Percentiles rank a stretch among this genome's conserved stretches.
Conservation (phyloP, 495 filamentous ascomycete genomes). For the Hypoxylon perforatum region DNA sequence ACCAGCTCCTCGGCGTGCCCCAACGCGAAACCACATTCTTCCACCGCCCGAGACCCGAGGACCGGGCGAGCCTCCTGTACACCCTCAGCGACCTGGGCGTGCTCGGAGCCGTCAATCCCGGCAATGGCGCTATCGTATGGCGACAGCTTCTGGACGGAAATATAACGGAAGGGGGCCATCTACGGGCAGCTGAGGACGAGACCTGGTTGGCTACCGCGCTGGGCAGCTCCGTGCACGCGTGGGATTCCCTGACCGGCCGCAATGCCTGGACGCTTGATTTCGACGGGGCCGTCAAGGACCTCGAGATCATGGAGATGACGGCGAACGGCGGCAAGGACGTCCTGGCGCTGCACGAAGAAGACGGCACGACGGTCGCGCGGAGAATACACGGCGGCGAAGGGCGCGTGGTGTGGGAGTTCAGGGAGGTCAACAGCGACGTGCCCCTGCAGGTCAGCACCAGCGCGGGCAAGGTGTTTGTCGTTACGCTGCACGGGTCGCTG, state of each 20-base stretch:
- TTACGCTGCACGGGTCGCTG: constrained; percentile 75
- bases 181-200: constrained; percentile 78
- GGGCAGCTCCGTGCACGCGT: constrained; percentile 75
- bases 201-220: constrained; percentile 77
- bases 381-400: constrained; percentile 79
- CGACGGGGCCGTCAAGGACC: constrained; percentile 70
- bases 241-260: constrained; percentile 84
- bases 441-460: constrained; percentile 85
- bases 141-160: constrained; percentile 70
- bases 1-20: constrained; percentile 85
- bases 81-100: constrained; percentile 85
- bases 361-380: constrained; percentile 67
- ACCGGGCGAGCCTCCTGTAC: constrained; percentile 90
- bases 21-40: constrained; percentile 90
- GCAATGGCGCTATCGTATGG: constrained; percentile 86
- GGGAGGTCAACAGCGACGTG: constrained; percentile 72
- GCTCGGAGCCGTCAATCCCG: constrained; percentile 89
- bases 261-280: constrained; percentile 76
- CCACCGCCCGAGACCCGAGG: constrained; percentile 81
- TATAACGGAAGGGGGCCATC: constrained; percentile 59
- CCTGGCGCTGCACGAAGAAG: constrained; percentile 73
- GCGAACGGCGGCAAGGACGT: constrained; percentile 75
- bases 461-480: constrained; percentile 76
- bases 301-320: constrained; percentile 82
- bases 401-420: constrained; percentile 79